Conservation (phyloP, 1,139 yeast genomes). For the Yamadazyma dushanensis region DNA sequence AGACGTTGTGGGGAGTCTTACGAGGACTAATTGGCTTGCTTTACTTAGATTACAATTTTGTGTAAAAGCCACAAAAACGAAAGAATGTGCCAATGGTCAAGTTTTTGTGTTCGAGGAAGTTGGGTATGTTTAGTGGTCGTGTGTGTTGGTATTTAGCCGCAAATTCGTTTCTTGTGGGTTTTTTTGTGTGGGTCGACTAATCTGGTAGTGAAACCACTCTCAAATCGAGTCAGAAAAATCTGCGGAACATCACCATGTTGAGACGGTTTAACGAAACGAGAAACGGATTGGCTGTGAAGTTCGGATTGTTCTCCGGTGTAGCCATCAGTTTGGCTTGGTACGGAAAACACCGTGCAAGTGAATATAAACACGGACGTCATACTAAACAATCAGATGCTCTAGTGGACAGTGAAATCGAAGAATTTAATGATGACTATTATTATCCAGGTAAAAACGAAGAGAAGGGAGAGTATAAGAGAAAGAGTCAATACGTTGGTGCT, state of each 20-base stretch:
- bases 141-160: no score
- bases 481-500: slow-evolving; percentile 65
- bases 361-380: slow-evolving; percentile 38
- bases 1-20: no score
- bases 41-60: no score
- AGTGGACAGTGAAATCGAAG: slow-evolving; percentile 30
- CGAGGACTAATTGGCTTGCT: no score
- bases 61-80: no score
- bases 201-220: not conserved
- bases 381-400: slow-evolving; percentile 40
- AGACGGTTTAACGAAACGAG: slow-evolving; percentile 32
- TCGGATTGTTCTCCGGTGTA: slow-evolving; percentile 32
- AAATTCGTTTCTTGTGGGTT: no score
- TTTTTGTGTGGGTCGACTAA: no score
- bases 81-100: no score
- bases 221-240: slow-evolving; percentile 1
- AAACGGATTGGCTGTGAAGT: slow-evolving; percentile 34
- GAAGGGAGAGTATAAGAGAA: slow-evolving; percentile 29
- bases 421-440: slow-evolving; percentile 28
- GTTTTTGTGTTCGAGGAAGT: no score
- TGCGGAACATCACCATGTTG: slow-evolving; percentile 2
- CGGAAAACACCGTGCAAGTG: slow-evolving; percentile 41
- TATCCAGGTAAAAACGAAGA: slow-evolving; percentile 35
- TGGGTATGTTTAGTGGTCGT: no score
- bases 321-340: slow-evolving; percentile 34